A percentile compares a stretch with the other conserved stretches of the same genome.
These are phyloP conservation scores for Elongisporangium anandrum DNA, from an alignment of 352 stramenopile species.

Conservation along the genomic window DNA sequence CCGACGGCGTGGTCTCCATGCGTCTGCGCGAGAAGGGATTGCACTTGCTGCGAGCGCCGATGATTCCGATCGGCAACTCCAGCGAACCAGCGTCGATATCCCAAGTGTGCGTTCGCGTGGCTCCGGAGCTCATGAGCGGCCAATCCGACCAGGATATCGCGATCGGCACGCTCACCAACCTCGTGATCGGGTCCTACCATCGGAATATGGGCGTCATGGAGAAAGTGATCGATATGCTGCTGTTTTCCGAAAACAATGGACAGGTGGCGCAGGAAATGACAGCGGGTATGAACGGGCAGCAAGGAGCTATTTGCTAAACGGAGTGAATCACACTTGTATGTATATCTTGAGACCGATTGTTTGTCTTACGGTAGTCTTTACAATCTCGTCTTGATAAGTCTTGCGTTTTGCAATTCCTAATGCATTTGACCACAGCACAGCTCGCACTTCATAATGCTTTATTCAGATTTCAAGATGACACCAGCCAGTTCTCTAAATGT, in stretches of 20 bases:
- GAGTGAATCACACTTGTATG: no score
- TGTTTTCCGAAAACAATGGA: slow-evolving; percentile 7
- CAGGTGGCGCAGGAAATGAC: no score
- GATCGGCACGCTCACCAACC: slow-evolving; percentile 38
- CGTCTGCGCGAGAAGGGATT: slow-evolving; percentile 26
- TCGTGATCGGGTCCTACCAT: slow-evolving; percentile 41
- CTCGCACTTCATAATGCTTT: no score
- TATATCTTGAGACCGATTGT: no score
- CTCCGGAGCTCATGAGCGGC: slow-evolving; percentile 6
- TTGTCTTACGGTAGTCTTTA: no score
- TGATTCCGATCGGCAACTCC: background rate
- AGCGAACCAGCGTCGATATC: background rate
- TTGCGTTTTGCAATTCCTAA: no score
- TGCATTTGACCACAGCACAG: no score
- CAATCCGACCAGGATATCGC: slow-evolving; percentile 10
- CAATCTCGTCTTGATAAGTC: no score
- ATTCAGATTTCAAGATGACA: no score
- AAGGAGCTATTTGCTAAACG: no score
- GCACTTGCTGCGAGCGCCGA: slow-evolving; percentile 15
- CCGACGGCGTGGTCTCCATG: slow-evolving; percentile 18
- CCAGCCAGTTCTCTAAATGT: no score
- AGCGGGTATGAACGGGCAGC: no score
- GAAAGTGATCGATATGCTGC: slow-evolving; percentile 33
- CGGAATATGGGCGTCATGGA: slow-evolving; percentile 35
- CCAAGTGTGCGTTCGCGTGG: slow-evolving; percentile 5